Evolutionary conservation across 179 eudicot species (phyloP), one percentile per base, ranked within the genome.

Genomic region (Silene coronaria): DNA sequence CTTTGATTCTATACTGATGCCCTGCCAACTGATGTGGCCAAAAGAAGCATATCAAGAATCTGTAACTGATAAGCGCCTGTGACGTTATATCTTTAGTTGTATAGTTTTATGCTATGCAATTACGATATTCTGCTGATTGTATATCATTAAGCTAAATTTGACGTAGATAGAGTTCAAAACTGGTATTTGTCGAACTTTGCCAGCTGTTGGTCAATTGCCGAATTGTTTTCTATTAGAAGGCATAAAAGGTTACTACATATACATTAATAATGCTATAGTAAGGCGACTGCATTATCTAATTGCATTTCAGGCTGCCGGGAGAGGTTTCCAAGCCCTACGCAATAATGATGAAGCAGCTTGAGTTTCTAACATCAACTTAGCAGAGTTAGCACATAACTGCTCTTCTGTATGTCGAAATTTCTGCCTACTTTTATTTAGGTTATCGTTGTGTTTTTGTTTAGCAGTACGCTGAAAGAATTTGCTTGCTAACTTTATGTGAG

Each of bases 301-400:
- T 80, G 61, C 77, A 23, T 76, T 80, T 34, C 21, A 51, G 73
- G 80, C 38, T 78, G 72, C 28, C 72, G 42, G 57, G 64, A 71
- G 58, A 73, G 57, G 83, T 67, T 51, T 51, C 51, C 55, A 55
- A 62, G 63, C 78, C 70, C 42, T 6, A 27, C 24, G 53, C 61
- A 38, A 68, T 28, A 46, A 17, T 45, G 36, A 62, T 45, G 71
- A 34, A 36, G 73, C 66, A 12, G 34, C 67, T 53, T 73, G 28
- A 69, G 78, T 70, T 72, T 70, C 3, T 76, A 26, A 10, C 53
- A 46, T 61, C 59, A 68, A 10, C 60, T 77, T 68, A 64, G 61
- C 77, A 73, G 62, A 10, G 51, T 77, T 68, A 64, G 61, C 77
- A 73, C 60, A 59, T 60, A 17, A 73, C 70, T 46, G 65, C 38